Evolutionary conservation across 2,329 filamentous ascomycete species (phyloP), one percentile per base, ranked within the genome.

Genomic region (Claviceps digitariae): DNA sequence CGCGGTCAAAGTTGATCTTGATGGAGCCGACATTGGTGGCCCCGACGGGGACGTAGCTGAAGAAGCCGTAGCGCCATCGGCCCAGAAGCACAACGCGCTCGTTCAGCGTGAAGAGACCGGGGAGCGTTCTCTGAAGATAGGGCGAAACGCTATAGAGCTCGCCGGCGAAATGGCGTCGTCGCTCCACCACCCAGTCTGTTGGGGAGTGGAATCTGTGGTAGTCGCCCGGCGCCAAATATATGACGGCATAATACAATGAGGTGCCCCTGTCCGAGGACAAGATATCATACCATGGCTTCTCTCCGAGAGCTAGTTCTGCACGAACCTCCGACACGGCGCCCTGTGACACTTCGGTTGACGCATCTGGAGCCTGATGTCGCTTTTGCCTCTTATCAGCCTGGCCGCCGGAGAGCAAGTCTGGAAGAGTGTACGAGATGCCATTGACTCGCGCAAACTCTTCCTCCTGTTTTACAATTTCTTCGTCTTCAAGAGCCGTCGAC

Each of bases 191-290:
- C 93, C 93, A 98, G 61, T 88, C 86, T 2, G 89, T 84, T 0
- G 93, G 93, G 1, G 88, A 95, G 73, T 98, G 94, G 74, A 97
- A 98, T 58, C 91, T 87, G 72, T 98, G 93, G 72, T 98, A 98
- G 72, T 98, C 94, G 50, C 93, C 93, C 0, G 93, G 93, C 0
- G 94, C 93, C 45, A 98, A 82, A 71, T 98, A 98, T 64, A 98
- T 83, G 57, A 98, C 94, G 56, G 78, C 87, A 69, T 97, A 98
- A 74, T 95, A 95, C 8, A 98, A 79, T 10, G 84, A 81, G 5
- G 84, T 88, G 67, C 72, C 76, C 67, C 79, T 79, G 52, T 80
- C 77, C 21, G 74, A 68, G 6, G 79, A 78, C 27, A 85, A 71
- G n/a, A 82, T 72, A 44, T 82, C 74, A 65, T 87, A 87, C 86